Percentiles rank a stretch among this genome's conserved stretches.
Evolutionary conservation across 331 rosid species (phyloP).

Genomic region (Dryas integrifolia): DNA sequence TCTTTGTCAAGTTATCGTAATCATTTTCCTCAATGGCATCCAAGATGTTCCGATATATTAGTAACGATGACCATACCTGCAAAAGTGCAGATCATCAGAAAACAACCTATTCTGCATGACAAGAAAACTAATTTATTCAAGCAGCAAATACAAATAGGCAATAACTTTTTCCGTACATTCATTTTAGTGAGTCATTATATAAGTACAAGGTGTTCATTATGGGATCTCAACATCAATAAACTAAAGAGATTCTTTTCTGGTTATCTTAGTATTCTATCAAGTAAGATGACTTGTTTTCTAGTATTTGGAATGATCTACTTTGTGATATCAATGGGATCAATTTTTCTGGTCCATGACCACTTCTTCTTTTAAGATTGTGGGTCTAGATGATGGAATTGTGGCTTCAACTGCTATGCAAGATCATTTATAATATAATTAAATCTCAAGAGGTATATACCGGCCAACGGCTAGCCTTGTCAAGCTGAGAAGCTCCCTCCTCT

Average conservation of each 20-base stretch:
- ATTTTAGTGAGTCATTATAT: neutral
- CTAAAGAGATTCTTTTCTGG: neutral
- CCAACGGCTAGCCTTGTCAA: constrained; percentile 87
- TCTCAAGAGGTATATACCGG: constrained; percentile 43
- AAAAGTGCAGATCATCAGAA: constrained; percentile 20
- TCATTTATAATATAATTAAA: too few species aligned
- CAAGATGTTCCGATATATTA: constrained; percentile 64
- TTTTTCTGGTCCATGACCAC: too few species aligned
- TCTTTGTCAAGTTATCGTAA: constrained; percentile 67
- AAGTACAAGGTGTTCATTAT: too few species aligned
- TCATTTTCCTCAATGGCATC: constrained; percentile 78
- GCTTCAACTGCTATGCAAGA: too few species aligned
- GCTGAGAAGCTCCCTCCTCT: constrained; percentile 81
- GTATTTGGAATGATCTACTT: neutral
- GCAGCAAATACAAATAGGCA: neutral
- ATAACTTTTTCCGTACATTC: neutral
- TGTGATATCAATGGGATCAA: neutral
- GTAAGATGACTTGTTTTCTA: neutral
- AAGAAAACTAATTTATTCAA: neutral
- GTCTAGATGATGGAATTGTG: neutral
- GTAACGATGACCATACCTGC: constrained; percentile 81
- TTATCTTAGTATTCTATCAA: neutral
- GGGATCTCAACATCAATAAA: too few species aligned
- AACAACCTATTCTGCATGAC: neutral
- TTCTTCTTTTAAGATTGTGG: too few species aligned